A percentile compares a stretch with the other conserved stretches of the same genome.
Evolutionary conservation across 306 rosid genomes (phyloP).

Genomic region (Lathyrus oleraceus): DNA sequence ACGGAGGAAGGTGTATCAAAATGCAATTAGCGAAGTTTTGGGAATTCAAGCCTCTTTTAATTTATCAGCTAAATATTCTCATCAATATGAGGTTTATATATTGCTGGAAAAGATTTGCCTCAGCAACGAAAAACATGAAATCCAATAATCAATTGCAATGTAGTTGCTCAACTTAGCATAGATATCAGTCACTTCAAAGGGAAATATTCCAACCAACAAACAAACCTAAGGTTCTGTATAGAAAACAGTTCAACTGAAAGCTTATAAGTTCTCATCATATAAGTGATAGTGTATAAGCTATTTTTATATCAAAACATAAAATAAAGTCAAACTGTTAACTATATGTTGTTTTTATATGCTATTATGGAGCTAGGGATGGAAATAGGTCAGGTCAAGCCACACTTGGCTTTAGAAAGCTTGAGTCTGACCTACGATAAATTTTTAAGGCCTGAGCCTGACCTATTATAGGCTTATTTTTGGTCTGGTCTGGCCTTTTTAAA

Average conservation of each 20-base stretch:
- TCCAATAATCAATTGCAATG: slow-evolving; percentile 9
- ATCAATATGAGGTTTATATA: not conserved
- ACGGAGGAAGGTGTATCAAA: slow-evolving; percentile 16
- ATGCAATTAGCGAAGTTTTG: slow-evolving; percentile 11
- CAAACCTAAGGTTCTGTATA: not conserved
- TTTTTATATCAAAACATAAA: not conserved
- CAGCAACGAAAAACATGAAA: slow-evolving; percentile 8
- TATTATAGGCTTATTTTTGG: too few relatives aligned
- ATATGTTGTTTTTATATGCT: not conserved
- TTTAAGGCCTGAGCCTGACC: too few relatives aligned
- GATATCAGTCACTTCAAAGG: not conserved
- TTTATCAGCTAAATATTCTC: slow-evolving; percentile 11
- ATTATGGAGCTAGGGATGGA: not conserved
- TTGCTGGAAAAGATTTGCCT: not conserved
- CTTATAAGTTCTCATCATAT: not conserved
- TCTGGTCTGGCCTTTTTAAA: too few relatives aligned
- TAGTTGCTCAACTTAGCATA: not conserved
- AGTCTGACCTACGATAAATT: too few relatives aligned
- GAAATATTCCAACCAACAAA: not conserved
- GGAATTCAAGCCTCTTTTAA: slow-evolving; percentile 5
- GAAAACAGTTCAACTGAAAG: not conserved
- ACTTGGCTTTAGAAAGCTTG: too few relatives aligned
- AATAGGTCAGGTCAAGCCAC: not conserved
- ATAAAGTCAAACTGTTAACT: not conserved
- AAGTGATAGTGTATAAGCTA: not conserved